Conservation (phyloP, 2,329 filamentous ascomycete genomes). For the Alternaria alternata region DNA sequence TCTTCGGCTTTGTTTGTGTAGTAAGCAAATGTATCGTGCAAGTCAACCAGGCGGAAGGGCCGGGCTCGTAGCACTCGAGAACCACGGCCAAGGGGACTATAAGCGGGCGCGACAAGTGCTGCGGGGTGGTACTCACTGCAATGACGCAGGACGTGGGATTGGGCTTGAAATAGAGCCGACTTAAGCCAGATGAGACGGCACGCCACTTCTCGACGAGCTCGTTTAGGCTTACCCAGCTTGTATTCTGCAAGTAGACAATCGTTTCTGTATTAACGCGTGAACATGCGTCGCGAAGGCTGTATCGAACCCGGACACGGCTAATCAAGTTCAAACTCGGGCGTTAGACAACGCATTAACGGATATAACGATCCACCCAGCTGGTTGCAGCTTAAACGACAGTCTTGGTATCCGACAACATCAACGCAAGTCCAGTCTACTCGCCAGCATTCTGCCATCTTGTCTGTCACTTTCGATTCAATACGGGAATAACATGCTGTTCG, state of each 20-base stretch:
- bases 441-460: background rate
- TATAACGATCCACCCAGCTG: background rate
- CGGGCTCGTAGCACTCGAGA: conserved; percentile 30
- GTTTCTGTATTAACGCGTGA: background rate
- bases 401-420: background rate
- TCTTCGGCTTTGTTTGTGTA: conserved; percentile 7
- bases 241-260: background rate
- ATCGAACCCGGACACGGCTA: background rate
- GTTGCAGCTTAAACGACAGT: background rate
- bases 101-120: conserved; percentile 16
- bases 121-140: conserved; percentile 14
- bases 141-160: conserved; percentile 40
- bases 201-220: background rate
- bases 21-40: conserved; percentile 8
- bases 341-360: background rate
- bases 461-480: background rate
- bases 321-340: background rate
- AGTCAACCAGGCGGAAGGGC: conserved; percentile 28
- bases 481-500: background rate
- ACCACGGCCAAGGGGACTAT: conserved; percentile 30
- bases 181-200: conserved; percentile 7
- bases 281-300: background rate
- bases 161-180: conserved; percentile 23
- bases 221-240: background rate
- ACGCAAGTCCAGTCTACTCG: background rate